Percentiles rank a stretch among this genome's conserved stretches.
Conservation (phyloP, 1,284 basidiomycete species). For the Tilletia setariae region DNA sequence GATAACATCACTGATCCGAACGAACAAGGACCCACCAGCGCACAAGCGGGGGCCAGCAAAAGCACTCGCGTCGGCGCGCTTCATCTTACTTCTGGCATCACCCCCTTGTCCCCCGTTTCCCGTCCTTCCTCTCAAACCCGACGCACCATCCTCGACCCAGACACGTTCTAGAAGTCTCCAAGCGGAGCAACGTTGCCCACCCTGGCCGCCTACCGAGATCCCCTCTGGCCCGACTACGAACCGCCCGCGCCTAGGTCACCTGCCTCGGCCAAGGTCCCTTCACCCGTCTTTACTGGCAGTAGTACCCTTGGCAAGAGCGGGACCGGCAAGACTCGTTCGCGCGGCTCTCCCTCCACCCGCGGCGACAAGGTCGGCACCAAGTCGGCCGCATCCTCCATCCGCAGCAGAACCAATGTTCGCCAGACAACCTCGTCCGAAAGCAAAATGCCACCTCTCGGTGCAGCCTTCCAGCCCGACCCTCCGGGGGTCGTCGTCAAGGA, state of each 20-base stretch:
- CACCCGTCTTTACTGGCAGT: neutral
- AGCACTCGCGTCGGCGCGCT: too few relatives aligned
- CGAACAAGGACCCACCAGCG: too few relatives aligned
- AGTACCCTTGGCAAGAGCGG: neutral
- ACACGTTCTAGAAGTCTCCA: too few relatives aligned
- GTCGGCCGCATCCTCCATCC: neutral
- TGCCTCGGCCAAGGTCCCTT: conserved; percentile 6
- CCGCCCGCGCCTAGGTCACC: neutral
- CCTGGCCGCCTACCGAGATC: conserved; percentile 10
- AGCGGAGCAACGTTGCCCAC: too few relatives aligned
- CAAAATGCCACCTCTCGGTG: conserved; percentile 10
- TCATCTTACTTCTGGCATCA: too few relatives aligned
- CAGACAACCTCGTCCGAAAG: neutral
- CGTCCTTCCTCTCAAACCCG: too few relatives aligned
- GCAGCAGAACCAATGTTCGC: neutral
- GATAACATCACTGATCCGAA: too few relatives aligned
- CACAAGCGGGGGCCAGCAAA: too few relatives aligned
- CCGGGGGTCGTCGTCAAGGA: neutral
- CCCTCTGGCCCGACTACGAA: conserved; percentile 9
- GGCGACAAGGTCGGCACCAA: neutral
- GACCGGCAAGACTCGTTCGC: neutral
- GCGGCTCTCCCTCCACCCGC: neutral
- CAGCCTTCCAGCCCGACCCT: neutral
- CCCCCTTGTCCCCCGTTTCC: too few relatives aligned
- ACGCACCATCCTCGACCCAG: too few relatives aligned